Base-by-base conservation (phyloP, 1,139 yeast genomes). In the Kluyveromyces sp. region DNA sequence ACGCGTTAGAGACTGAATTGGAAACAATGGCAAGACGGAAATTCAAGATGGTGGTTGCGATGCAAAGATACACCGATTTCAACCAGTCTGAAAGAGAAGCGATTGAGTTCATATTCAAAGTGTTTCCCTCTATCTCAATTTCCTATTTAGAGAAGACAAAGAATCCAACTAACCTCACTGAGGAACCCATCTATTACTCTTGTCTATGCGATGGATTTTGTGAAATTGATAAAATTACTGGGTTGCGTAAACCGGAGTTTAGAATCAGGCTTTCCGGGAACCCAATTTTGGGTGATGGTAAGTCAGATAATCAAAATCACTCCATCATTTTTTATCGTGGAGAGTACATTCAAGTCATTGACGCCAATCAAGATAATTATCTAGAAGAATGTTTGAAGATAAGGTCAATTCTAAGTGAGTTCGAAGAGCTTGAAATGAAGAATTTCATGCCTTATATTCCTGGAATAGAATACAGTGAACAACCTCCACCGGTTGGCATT, bases 281-380 rank as follows among this genome's bases (percentile, higher is more conserved):
- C 57, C 96, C 96, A 2, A 83, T 86, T 33, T 66, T 87, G 22
- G 96, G 96, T 0, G 95, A 86, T 63, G 95, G 95, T 2, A 86
- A 86, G 58, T 80, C 94, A 2, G 95, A 86, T 57, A 86, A 86
- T 55, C 95, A 86, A 58, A 86, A 86, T 54, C 79, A 78, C 57
- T 74, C 94, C 0, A 55, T 86, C n/a, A 76, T 84, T 2, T 86
- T 80, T 55, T 80, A 82, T 52, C 73, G 95, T 32, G 95, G 95
- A 1, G 95, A 86, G 54, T 86, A 85, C 54, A 81, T 86, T 48
- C 95, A 86, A 62, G 84, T 86, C 1, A 77, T 86, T 37, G 95
- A 86, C 65, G 92, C 95, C 0, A 86, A 86, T 53, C 95, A 86
- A 58, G 95, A 86, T 58, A 84, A 86, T 58, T 86, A 86, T 58